phyloP scores from a whole-genome alignment of 495 filamentous ascomycete species.

The Penicillium turbatum region DNA sequence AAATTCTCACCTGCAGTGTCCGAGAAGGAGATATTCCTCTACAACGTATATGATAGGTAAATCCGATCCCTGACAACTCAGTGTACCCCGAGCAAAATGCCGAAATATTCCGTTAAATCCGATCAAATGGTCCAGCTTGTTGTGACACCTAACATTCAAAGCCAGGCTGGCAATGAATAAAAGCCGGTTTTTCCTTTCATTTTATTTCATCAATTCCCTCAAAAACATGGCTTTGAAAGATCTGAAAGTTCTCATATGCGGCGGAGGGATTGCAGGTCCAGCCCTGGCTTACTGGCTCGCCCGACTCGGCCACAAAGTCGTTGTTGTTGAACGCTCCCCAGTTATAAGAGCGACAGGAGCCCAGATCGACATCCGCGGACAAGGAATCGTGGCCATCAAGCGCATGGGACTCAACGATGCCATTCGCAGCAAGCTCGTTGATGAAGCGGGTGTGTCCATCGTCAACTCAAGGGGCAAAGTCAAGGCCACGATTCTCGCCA shows the following conservation, averaged over 20 bases:
- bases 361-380: constrained; percentile 40
- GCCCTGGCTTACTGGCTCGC: constrained; percentile 39
- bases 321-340: constrained; percentile 41
- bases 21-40: too few species aligned
- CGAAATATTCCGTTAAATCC: not conserved
- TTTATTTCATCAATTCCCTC: not conserved
- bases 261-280: constrained; percentile 34
- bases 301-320: constrained; percentile 28
- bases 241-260: constrained; percentile 41
- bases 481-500: constrained; percentile 27
- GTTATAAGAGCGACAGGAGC: constrained; percentile 30
- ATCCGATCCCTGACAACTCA: not conserved
- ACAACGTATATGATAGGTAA: too few species aligned
- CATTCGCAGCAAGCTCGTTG: constrained; percentile 26
- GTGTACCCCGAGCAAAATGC: not conserved
- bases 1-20: too few species aligned
- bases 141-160: not conserved
- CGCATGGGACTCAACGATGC: constrained; percentile 39
- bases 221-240: constrained; percentile 24
- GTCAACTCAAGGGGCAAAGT: constrained; percentile 28
- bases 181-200: not conserved
- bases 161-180: not conserved
- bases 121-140: not conserved
- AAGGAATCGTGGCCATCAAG: constrained; percentile 33
- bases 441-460: constrained; percentile 34